Base-by-base conservation (phyloP, 2,329 filamentous ascomycete genomes). In the Hirsutella rhossiliensis region DNA sequence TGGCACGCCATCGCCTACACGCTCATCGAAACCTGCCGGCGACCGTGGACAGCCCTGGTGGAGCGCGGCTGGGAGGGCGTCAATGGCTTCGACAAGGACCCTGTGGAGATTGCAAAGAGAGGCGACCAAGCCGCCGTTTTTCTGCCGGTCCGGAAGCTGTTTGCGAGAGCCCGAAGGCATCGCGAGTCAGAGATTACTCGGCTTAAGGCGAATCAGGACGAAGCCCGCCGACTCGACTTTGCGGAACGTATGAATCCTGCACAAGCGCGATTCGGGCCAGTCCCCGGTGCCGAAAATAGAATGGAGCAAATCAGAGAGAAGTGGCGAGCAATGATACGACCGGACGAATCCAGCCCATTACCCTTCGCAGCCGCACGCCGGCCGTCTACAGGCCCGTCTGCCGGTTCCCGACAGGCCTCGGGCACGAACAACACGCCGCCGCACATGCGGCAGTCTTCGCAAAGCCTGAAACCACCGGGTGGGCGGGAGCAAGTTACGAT, bases 91-190 rank as follows among this genome's bases (percentile, higher is more conserved):
- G 59, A 63, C 12, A 56, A 56, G 15, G 58, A 71, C 38, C 62
- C 64, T 0, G 49, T 63, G 1, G 68, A 75, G 36, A 54, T 70
- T 28, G 61, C 69, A 28, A 68, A 63, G 50, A 66, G 68, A 43
- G 58, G 63, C 2, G 65, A 67, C 45, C 66, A 73, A 36, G 61
- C 66, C 11, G 67, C 69, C 1, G 68, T 77, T 3, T 74, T 74
- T 61, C 53, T 75, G 38, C 74, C 75, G 0, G 59, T 80, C 40
- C 68, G 69, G 40, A 76, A 71, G 49, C 63, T 80, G 1, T 75
- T 75, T 52, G 52, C 67, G 43, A 72, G 72, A 48, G 73, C 75
- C 0, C 66, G 63, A 36, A 68, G 63, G 46, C 71, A 78, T 47
- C 68, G 76, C 5, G 67, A 69, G 8, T 59, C 64, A 0, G 75